A percentile compares a stretch with the other conserved stretches of the same genome.
These are phyloP conservation scores for Hyphopichia pseudoburtonii DNA, from an alignment of 1,139 yeast species.

Conservation along the genomic window DNA sequence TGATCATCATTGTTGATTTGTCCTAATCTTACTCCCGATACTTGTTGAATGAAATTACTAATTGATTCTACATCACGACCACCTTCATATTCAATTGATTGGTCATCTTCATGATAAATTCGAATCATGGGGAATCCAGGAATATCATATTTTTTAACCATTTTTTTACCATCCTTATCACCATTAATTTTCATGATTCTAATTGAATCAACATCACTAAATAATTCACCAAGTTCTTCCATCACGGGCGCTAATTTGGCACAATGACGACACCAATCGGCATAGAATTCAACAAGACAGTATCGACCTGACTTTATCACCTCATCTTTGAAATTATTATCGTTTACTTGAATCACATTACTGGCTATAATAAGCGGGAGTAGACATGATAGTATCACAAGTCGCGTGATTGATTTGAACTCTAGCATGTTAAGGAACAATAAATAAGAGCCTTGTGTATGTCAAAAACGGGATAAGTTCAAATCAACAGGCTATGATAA, in stretches of 20 bases:
- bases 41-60: constrained; percentile 45
- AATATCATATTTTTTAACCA: constrained; percentile 54
- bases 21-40: constrained; percentile 26
- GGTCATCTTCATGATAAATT: constrained; percentile 52
- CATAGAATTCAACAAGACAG: constrained; percentile 72
- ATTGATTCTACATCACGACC: constrained; percentile 46
- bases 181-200: constrained; percentile 67
- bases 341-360: constrained; percentile 30
- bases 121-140: constrained; percentile 67
- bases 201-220: constrained; percentile 44
- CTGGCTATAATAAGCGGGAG: neutral
- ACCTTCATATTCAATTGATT: constrained; percentile 52
- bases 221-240: constrained; percentile 57
- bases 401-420: no score
- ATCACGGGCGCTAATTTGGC: constrained; percentile 63
- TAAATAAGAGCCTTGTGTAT: no score
- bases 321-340: constrained; percentile 52
- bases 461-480: no score
- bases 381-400: no score
- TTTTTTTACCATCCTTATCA: constrained; percentile 56
- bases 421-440: no score
- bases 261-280: constrained; percentile 84
- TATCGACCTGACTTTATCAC: constrained; percentile 59
- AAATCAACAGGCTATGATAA: no score
- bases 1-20: neutral